Conservation (phyloP, 768 basidiomycete genomes). For the Boletellus ananas region DNA sequence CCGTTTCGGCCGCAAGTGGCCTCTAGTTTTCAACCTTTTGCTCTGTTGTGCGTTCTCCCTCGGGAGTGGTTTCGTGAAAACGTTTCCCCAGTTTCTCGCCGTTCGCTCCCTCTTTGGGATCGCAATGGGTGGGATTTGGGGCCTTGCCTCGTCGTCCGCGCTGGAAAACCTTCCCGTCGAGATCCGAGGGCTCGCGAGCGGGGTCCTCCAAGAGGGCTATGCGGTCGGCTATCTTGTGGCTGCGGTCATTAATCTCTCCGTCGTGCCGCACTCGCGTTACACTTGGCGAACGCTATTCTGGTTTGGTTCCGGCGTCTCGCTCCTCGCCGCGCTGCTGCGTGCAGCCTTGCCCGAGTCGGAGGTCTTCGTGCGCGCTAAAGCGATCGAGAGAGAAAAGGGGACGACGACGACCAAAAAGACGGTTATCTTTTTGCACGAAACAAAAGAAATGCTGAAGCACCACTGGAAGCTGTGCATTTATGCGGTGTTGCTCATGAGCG, state of each 20-base stretch:
- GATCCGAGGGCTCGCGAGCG: constrained; percentile 79
- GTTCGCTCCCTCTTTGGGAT: constrained; percentile 82
- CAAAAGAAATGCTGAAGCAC: constrained; percentile 66
- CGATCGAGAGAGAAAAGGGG: constrained; percentile 43
- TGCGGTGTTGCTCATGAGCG: constrained; percentile 76
- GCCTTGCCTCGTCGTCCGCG: constrained; percentile 72
- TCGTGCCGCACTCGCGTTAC: constrained; percentile 36
- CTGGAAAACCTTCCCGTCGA: constrained; percentile 89
- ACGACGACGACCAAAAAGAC: constrained; percentile 48
- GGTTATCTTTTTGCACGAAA: constrained; percentile 67
- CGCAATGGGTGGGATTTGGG: constrained; percentile 90
- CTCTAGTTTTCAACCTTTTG: constrained; percentile 71
- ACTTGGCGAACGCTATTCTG: constrained; percentile 83
- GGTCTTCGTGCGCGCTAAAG: constrained; percentile 65
- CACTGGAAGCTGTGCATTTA: constrained; percentile 87
- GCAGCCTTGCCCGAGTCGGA: constrained; percentile 73
- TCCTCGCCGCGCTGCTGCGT: constrained; percentile 66
- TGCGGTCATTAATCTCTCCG: constrained; percentile 72
- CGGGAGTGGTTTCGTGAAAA: constrained; percentile 75
- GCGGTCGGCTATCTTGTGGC: constrained; percentile 84
- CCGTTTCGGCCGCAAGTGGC: constrained; percentile 93
- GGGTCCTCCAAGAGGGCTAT: constrained; percentile 87
- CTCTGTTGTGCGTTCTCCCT: constrained; percentile 72
- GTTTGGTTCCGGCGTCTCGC: constrained; percentile 65
- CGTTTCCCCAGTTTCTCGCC: constrained; percentile 75